Base-by-base conservation (phyloP, 2,329 filamentous ascomycete species). In the Paracamarosporium sp. region DNA sequence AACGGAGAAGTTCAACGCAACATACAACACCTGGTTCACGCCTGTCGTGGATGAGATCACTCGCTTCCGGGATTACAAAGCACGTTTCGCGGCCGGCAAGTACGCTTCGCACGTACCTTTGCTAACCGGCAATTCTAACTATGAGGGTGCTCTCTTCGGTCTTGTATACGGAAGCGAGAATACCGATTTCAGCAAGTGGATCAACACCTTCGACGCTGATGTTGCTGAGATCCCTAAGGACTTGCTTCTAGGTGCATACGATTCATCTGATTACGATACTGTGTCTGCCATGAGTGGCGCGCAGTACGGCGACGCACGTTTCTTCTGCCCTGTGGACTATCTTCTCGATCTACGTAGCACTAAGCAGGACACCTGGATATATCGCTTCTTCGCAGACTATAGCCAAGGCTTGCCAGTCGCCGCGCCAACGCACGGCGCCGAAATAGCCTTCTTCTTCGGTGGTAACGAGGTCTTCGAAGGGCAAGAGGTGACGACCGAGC, bases 391-490 rank as follows among this genome's bases (percentile, higher is more conserved):
- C 45, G 78, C 76, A 28, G 66, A 71, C 11, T 81, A 80, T 47
- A 68, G 78, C 55, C 80, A 79, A 48, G 75, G 78, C 1, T 74
- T 77, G 8, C 70, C 73, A 9, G 70, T 71, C 25, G 66, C 67
- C 1, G 72, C 70, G n/a, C 74, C 76, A 5, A 78, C 76, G 1
- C 76, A 79, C 44, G 76, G 76, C 22, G 75, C 73, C 9, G 76
- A 81, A 57, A 77, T 81, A 0, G 76, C 79, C n/a, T 81, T 80
- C 67, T 81, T 81, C 68, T 72, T 80, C 35, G 79, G 79, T 15
- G 79, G 79, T 6, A 80, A 81, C 30, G 78, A 80, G 57, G 79
- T 75, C 57, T 81, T 81, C 53, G 63, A 66, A 12, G 58, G 63
- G 0, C 62, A 76, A 0, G 65, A 61, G 6, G 77, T 80, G 12